Conservation (phyloP, 2,329 filamentous ascomycete genomes). For the Colletotrichum truncatum region DNA sequence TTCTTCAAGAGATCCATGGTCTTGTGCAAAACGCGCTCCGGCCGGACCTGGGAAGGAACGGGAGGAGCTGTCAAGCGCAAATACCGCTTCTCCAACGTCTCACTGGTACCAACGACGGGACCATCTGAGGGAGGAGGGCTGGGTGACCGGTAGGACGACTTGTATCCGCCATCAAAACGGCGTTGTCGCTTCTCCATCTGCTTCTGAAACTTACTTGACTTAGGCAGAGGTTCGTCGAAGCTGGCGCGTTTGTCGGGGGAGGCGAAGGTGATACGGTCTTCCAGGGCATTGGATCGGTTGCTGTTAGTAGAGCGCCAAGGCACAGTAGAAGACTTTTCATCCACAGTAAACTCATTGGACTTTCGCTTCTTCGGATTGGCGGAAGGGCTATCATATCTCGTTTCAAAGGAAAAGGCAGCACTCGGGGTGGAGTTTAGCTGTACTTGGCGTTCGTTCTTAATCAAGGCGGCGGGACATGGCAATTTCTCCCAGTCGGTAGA, state of each 20-base stretch:
- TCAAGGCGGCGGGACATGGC: constrained; percentile 85
- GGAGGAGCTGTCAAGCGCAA: constrained; percentile 92
- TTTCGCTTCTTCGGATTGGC: constrained; percentile 80
- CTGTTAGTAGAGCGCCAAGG: constrained; percentile 81
- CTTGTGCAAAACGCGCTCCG: constrained; percentile 80
- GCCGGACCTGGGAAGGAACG: constrained; percentile 88
- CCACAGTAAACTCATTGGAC: constrained; percentile 70
- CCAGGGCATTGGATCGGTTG: constrained; percentile 58
- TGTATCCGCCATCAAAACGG: constrained; percentile 79
- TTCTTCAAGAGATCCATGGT: constrained; percentile 89
- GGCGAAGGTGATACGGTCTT: constrained; percentile 78
- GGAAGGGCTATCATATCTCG: constrained; percentile 34
- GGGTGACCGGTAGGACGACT: constrained; percentile 62
- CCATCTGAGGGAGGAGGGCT: constrained; percentile 67
- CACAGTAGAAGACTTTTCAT: constrained; percentile 62
- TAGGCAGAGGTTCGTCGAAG: constrained; percentile 53
- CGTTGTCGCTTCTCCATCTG: constrained; percentile 88
- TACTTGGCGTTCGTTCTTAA: constrained; percentile 73
- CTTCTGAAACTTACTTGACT: constrained; percentile 88
- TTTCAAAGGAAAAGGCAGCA: constrained; percentile 33
- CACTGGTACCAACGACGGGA: constrained; percentile 87
- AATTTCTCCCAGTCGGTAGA: constrained; percentile 84
- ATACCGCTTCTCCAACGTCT: constrained; percentile 90
- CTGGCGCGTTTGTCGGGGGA: constrained; percentile 56
- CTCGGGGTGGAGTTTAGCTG: constrained; percentile 50